phyloP scores from a whole-genome alignment of 2,329 filamentous ascomycete species.

The Colletotrichum tabaci region DNA sequence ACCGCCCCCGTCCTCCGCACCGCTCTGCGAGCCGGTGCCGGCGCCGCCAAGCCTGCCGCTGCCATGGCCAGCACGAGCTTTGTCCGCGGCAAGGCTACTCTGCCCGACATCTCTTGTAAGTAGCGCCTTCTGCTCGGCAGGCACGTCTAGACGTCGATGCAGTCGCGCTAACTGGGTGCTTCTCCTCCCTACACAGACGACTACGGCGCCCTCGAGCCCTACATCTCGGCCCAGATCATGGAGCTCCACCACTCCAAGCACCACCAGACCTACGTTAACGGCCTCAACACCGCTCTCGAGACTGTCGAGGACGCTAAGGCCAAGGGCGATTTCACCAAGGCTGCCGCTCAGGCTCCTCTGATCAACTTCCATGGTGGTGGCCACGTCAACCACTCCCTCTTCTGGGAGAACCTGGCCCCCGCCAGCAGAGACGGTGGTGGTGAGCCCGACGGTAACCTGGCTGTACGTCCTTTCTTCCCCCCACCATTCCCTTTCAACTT shows the following conservation, averaged over 20 bases:
- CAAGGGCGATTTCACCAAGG: constrained; percentile 71
- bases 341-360: constrained; percentile 65
- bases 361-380: constrained; percentile 89
- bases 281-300: constrained; percentile 85
- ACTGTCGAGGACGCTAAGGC: constrained; percentile 76
- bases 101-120: constrained; percentile 84
- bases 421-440: constrained; percentile 74
- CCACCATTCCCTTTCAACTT: background rate
- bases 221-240: constrained; percentile 93
- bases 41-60: constrained; percentile 71
- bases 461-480: constrained; percentile 52
- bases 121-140: constrained; percentile 7
- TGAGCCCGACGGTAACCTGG: constrained; percentile 73
- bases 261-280: constrained; percentile 94
- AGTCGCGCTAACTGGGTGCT: background rate
- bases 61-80: constrained; percentile 83
- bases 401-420: constrained; percentile 87
- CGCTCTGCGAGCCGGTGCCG: constrained; percentile 77
- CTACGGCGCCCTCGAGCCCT: constrained; percentile 92
- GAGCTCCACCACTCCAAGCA: constrained; percentile 95
- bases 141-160: background rate
- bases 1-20: constrained; percentile 77
- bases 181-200: constrained; percentile 74
- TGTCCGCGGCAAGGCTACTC: constrained; percentile 88
- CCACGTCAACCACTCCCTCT: constrained; percentile 88